A percentile compares a stretch with the other conserved stretches of the same genome.
phyloP scores from a whole-genome alignment of 2,329 filamentous ascomycete species.

The Thelonectria olida region DNA sequence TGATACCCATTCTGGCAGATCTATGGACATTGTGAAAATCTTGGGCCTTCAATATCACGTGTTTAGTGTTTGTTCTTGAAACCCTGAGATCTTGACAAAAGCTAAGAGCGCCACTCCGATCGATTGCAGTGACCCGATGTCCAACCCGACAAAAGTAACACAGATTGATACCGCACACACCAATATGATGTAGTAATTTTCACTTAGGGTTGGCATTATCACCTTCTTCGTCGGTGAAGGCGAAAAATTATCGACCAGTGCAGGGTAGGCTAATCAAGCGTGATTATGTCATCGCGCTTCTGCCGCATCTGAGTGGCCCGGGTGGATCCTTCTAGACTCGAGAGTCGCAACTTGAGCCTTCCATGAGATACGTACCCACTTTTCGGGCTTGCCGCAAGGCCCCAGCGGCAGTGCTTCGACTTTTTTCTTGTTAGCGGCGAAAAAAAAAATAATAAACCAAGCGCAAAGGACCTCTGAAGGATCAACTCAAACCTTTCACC shows the following conservation, averaged over 20 bases:
- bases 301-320: not conserved
- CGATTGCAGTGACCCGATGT: too few relatives aligned
- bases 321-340: conserved; percentile 16
- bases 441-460: conserved; percentile 35
- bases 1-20: too few relatives aligned
- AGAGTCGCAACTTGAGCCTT: conserved; percentile 24
- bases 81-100: too few relatives aligned
- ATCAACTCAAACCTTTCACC: conserved; percentile 39
- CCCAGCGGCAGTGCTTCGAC: conserved; percentile 28
- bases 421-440: conserved; percentile 39
- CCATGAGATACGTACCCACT: conserved; percentile 1
- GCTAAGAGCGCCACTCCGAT: too few relatives aligned
- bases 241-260: conserved; percentile 1
- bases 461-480: conserved; percentile 30
- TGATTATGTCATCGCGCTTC: conserved; percentile 19
- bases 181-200: not conserved
- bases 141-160: too few relatives aligned
- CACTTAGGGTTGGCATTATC: not conserved
- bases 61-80: too few relatives aligned
- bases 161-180: not conserved
- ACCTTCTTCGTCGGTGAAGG: not conserved
- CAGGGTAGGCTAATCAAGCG: conserved; percentile 6
- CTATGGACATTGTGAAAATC: too few relatives aligned
- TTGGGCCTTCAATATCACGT: too few relatives aligned
- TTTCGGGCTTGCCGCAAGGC: conserved; percentile 36